Evolutionary conservation across 2,329 filamentous ascomycete species (phyloP), one percentile per base, ranked within the genome.

Genomic region (Mariannaea sp.): DNA sequence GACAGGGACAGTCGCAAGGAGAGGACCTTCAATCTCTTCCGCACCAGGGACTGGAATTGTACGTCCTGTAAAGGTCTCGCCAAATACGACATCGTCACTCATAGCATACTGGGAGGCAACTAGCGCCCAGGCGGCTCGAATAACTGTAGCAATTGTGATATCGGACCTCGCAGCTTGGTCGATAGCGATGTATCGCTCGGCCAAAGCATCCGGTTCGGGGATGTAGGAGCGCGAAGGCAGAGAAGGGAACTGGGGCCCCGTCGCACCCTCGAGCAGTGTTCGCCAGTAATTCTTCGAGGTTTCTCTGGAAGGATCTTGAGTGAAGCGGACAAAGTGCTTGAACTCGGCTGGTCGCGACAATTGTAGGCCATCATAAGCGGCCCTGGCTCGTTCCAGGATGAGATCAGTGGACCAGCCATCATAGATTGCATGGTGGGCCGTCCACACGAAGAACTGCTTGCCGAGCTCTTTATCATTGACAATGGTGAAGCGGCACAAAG

Each of bases 401-500:
- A 65, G 59, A 4, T 64, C 59, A 1, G 59, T 65, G 0, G 64
- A 66, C 65, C 66, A 70, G 9, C 67, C 69, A 9, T 71, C 69
- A 4, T 70, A 71, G 2, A 70, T 55, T 7, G 68, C 64, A 30
- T 71, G 69, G 8, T 71, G 69, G 1, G 65, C 59, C 1, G 68
- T 70, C 60, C 66, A 70, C 1, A 70, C 59, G 4, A 70, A 67
- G 39, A 62, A 68, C 5, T 68, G 59, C 53, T 68, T 71, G 44
- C 62, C 67, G 0, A 66, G 62, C 1, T 57, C 59, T 7, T 53
- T 48, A 17, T 65, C 59, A 3, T 68, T 60, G n/a, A 71, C 65
- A 4, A 67, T 58, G 4, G 77, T 64, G 14, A 79, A 79, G 9
- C 77, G 73, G 4, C 74, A 73, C 3, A 80, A 64, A 1, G 73